These are phyloP conservation scores for Dipteronia dyeriana DNA, from an alignment of 345 rosid species.

Conservation along the genomic window DNA sequence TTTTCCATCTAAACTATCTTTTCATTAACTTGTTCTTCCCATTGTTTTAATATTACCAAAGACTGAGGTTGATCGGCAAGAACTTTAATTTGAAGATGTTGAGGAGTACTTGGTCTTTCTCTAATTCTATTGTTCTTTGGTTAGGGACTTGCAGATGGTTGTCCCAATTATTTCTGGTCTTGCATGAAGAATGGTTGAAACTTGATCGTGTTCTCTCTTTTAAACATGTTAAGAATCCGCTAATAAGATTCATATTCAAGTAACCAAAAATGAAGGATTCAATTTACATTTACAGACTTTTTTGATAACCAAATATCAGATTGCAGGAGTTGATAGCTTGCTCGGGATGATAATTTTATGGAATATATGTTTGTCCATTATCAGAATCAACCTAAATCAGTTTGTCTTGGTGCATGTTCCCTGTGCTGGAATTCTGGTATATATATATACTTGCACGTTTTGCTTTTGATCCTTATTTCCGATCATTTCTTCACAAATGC, in stretches of 20 bases:
- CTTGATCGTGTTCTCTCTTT: not conserved
- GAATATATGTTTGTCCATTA: not conserved
- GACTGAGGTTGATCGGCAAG: not conserved
- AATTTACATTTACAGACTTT: not conserved
- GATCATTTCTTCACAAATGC: not conserved
- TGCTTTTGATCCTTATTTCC: not conserved
- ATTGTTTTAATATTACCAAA: not conserved
- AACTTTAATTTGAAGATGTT: constrained; percentile 1
- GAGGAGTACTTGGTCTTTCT: not conserved
- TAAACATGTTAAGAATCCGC: not conserved
- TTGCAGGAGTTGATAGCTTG: not conserved
- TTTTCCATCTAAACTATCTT: not conserved
- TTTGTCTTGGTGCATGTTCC: not conserved
- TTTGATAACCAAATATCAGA: not conserved
- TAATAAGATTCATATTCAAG: not conserved
- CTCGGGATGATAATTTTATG: not conserved
- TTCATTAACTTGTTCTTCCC: not conserved
- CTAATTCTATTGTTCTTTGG: not conserved
- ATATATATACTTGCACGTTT: not conserved
- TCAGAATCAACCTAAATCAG: not conserved
- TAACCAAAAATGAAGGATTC: not conserved
- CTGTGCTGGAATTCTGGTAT: not conserved
- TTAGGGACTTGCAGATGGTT: no score
- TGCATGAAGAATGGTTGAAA: not conserved
- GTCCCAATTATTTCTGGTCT: not conserved